Percentiles rank a stretch among this genome's conserved stretches.
These are phyloP conservation scores for Colletotrichum lentis DNA, from an alignment of 2,329 filamentous ascomycete species.

Conservation along the genomic window DNA sequence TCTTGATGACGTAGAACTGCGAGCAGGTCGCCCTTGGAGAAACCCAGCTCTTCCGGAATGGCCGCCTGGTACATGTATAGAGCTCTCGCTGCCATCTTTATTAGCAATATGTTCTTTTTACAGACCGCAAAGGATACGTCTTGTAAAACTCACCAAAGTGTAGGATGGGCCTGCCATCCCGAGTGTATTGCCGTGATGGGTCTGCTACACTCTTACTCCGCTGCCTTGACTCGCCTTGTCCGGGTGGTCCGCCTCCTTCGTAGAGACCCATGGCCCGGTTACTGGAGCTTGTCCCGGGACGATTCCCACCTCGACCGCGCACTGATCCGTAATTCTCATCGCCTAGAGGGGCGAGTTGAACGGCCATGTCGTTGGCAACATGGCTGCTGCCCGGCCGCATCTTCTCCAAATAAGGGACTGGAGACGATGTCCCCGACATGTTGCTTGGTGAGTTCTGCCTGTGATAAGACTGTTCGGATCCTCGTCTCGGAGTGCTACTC, in stretches of 20 bases:
- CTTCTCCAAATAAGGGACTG: slow-evolving; percentile 58
- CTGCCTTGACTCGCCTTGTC: slow-evolving; percentile 56
- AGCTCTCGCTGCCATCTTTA: slow-evolving; percentile 73
- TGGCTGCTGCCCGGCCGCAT: slow-evolving; percentile 62
- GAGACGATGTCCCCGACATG: slow-evolving; percentile 57
- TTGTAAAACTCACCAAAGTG: slow-evolving; percentile 81
- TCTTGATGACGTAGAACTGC: slow-evolving; percentile 91
- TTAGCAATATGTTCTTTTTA: slow-evolving; percentile 38
- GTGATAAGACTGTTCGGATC: slow-evolving; percentile 60
- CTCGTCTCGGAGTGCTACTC: slow-evolving; percentile 15
- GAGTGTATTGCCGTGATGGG: slow-evolving; percentile 79
- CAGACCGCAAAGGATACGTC: slow-evolving; percentile 4
- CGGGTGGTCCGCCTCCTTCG: slow-evolving; percentile 55
- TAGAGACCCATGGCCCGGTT: slow-evolving; percentile 65
- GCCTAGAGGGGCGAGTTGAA: slow-evolving; percentile 69
- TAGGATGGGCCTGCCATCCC: slow-evolving; percentile 85
- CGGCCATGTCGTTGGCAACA: slow-evolving; percentile 66
- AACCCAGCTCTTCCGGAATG: slow-evolving; percentile 93
- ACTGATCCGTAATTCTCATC: slow-evolving; percentile 68
- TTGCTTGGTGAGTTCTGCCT: slow-evolving; percentile 62
- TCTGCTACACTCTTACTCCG: slow-evolving; percentile 90
- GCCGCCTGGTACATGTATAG: slow-evolving; percentile 94
- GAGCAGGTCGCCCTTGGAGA: slow-evolving; percentile 89
- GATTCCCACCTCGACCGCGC: slow-evolving; percentile 60
- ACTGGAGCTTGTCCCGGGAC: slow-evolving; percentile 56